Base-by-base conservation (phyloP, 2,329 filamentous ascomycete genomes). In the Calycina marina region DNA sequence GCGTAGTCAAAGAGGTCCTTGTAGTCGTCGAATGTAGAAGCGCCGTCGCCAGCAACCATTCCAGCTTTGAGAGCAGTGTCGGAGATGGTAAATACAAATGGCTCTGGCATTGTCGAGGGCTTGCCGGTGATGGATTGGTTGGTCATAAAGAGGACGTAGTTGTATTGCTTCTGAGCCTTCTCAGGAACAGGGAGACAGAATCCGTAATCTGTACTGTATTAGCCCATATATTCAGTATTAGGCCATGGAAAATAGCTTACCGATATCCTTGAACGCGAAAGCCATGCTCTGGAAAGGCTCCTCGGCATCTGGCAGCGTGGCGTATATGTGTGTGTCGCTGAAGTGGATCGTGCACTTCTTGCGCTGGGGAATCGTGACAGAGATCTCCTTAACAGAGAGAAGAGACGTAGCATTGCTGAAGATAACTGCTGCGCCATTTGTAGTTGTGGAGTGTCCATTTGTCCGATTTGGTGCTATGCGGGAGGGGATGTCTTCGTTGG, bases 281-380 rank as follows among this genome's bases (percentile, higher is more conserved):
- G 65, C 61, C 29, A 71, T 66, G 28, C 63, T 65, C 12, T 62
- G 55, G 11, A 68, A 59, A 0, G 69, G 67, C 14, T 58, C 56
- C 2, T 61, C 62, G 2, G 67, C 65, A 26, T 62, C 63, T 0
- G 68, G 57, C 1, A 58, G 56, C 20, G 66, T 61, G 10, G 70
- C 71, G 40, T 75, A 77, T 18, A 77, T 46, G 40, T 69, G 67
- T 38, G 62, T 61, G 4, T 61, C 55, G 2, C 72, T 78, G 40
- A 78, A 67, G 51, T 69, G 73, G 6, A 79, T 51, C 41, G 72
- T 69, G 43, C 72, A 72, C 53, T 78, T 80, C 55, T 79, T 80
- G 40, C 75, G 62, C 55, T 74, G 70, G 0, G 75, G 75, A 4
- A 77, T 62, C 1, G 71, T 68, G n/a, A 78, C 61, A 0, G 72